phyloP scores from a whole-genome alignment of 805 yeast species.

The Pichia scutulata region DNA sequence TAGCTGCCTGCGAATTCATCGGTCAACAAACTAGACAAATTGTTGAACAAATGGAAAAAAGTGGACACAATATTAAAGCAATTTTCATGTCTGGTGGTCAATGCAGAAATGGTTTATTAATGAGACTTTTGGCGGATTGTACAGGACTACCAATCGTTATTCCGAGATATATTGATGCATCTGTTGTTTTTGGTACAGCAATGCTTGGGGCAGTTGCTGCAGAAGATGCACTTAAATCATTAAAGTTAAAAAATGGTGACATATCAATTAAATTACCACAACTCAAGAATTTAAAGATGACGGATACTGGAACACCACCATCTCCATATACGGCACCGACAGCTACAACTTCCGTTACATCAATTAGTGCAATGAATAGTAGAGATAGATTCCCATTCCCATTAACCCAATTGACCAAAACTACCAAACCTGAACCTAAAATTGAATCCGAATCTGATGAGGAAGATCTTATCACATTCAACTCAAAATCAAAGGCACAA shows the following conservation, averaged over 20 bases:
- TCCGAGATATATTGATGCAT: slow-evolving; percentile 93
- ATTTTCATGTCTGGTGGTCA: slow-evolving; percentile 96
- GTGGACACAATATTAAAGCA: slow-evolving; percentile 71
- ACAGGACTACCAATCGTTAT: slow-evolving; percentile 87
- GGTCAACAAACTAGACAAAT: slow-evolving; percentile 97
- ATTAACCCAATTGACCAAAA: slow-evolving; percentile 32
- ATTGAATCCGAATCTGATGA: slow-evolving; percentile 8
- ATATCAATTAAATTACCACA: neutral
- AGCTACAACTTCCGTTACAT: slow-evolving; percentile 64
- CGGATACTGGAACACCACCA: slow-evolving; percentile 29
- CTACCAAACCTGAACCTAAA: slow-evolving; percentile 8
- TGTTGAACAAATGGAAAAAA: slow-evolving; percentile 69
- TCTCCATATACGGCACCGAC: slow-evolving; percentile 77
- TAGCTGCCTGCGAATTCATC: slow-evolving; percentile 94
- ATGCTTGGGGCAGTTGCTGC: slow-evolving; percentile 93
- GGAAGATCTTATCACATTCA: slow-evolving; percentile 47
- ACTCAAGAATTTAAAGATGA: neutral
- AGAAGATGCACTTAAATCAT: slow-evolving; percentile 39
- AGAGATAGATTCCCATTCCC: slow-evolving; percentile 43
- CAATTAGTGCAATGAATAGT: slow-evolving; percentile 43
- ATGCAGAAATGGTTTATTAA: slow-evolving; percentile 82
- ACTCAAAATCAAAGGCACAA: slow-evolving; percentile 48
- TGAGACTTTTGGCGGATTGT: slow-evolving; percentile 86
- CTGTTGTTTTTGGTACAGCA: slow-evolving; percentile 95
- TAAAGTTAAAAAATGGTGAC: neutral